Percentiles rank a stretch among this genome's conserved stretches.
Conservation (phyloP, 306 rosid genomes). For the Begonia peltatifolia region DNA sequence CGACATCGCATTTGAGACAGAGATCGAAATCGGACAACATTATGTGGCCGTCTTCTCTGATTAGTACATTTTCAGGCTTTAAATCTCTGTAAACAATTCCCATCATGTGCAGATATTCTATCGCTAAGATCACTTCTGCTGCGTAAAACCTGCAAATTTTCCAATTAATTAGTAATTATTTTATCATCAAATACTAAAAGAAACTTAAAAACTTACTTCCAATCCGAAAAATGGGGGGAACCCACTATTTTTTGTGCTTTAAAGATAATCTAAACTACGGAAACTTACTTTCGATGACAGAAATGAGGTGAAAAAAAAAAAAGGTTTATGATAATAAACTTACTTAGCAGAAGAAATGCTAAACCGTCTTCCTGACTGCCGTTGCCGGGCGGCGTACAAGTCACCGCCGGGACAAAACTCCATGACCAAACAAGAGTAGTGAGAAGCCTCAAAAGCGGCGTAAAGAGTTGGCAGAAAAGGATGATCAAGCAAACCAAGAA, state of each 20-base stretch:
- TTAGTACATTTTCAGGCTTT: slow-evolving; percentile 91
- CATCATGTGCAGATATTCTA: slow-evolving; percentile 98
- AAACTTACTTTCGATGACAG: no score
- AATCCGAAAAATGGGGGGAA: no score
- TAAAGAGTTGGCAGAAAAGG: slow-evolving; percentile 85
- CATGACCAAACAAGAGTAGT: slow-evolving; percentile 90
- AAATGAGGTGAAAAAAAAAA: background rate
- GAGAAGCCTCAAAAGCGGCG: slow-evolving; percentile 83
- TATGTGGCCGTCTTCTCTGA: slow-evolving; percentile 87
- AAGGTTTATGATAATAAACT: slow-evolving; percentile 1
- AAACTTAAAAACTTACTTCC: no score
- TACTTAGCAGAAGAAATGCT: slow-evolving; percentile 60
- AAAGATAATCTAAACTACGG: no score
- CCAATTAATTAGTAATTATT: background rate
- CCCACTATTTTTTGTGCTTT: no score
- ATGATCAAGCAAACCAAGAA: slow-evolving; percentile 72
- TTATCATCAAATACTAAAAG: no score
- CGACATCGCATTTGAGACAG: slow-evolving; percentile 85
- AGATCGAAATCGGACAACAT: slow-evolving; percentile 97
- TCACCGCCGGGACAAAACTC: slow-evolving; percentile 99
- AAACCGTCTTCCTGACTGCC: slow-evolving; percentile 62
- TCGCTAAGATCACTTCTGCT: slow-evolving; percentile 71
- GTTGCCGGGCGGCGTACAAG: slow-evolving; percentile 66
- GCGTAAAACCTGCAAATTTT: slow-evolving; percentile 55
- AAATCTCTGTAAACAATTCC: slow-evolving; percentile 91